These are phyloP conservation scores for Phytophthora pisi DNA, from an alignment of 352 stramenopile genomes.

Conservation along the genomic window DNA sequence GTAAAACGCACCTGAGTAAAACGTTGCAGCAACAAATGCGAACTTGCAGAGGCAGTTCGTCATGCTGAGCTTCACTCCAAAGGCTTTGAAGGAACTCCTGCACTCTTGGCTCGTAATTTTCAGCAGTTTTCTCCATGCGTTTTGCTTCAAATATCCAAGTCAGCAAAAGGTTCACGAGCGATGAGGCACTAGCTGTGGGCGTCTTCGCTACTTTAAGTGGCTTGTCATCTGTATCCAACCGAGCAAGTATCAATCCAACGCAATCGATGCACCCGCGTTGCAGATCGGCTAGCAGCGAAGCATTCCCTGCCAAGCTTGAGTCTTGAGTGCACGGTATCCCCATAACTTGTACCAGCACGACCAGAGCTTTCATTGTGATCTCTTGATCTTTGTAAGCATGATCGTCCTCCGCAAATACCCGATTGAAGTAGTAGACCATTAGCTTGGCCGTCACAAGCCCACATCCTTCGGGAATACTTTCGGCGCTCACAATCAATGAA, in stretches of 20 bases:
- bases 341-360: constrained; percentile 56
- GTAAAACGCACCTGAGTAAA: constrained; percentile 53
- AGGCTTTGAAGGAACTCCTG: constrained; percentile 19
- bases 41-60: constrained; percentile 44
- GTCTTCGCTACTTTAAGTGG: neutral
- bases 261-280: constrained; percentile 79
- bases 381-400: constrained; percentile 27
- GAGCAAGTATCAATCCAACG: constrained; percentile 52
- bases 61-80: constrained; percentile 13
- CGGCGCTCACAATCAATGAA: constrained; percentile 21
- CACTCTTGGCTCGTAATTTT: constrained; percentile 18
- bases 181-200: constrained; percentile 6
- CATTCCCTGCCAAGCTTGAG: constrained; percentile 17
- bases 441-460: constrained; percentile 68
- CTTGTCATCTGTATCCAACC: constrained; percentile 14
- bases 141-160: constrained; percentile 43
- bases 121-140: neutral
- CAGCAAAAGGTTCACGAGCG: constrained; percentile 40
- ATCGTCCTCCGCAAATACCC: constrained; percentile 52
- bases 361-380: constrained; percentile 32
- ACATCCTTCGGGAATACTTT: constrained; percentile 35
- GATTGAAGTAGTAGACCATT: constrained; percentile 82
- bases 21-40: constrained; percentile 73
- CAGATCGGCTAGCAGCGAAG: constrained; percentile 57
- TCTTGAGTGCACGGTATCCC: constrained; percentile 39